phyloP scores from a whole-genome alignment of 208 protist genomes.

The Trypanosoma vivax region DNA sequence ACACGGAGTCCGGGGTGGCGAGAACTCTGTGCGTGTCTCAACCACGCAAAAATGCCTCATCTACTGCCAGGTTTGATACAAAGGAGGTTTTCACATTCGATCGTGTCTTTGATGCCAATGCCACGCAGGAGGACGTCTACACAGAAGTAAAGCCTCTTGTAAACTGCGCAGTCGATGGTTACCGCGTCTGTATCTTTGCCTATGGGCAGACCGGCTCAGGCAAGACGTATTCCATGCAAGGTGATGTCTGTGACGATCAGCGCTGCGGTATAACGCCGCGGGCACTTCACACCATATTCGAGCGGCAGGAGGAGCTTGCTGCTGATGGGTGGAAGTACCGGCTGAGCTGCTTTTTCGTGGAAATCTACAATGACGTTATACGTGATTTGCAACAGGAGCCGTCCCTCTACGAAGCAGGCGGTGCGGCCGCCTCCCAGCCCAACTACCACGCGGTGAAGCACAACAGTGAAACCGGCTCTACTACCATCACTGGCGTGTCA shows the following conservation, averaged over 20 bases:
- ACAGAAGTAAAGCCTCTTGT: slow-evolving; percentile 85
- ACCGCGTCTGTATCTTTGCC: slow-evolving; percentile 87
- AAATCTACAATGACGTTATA: slow-evolving; percentile 91
- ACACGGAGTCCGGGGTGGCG: background rate
- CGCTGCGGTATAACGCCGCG: slow-evolving; percentile 77
- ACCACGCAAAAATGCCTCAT: slow-evolving; percentile 22
- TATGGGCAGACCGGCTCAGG: slow-evolving; percentile 91
- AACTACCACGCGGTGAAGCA: slow-evolving; percentile 74
- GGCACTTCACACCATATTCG: slow-evolving; percentile 68
- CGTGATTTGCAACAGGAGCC: slow-evolving; percentile 76
- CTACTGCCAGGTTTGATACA: slow-evolving; percentile 20
- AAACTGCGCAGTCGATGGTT: slow-evolving; percentile 87
- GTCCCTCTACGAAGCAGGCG: slow-evolving; percentile 51
- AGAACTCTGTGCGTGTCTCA: slow-evolving; percentile 15
- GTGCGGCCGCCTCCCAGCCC: slow-evolving; percentile 15
- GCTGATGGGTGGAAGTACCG: slow-evolving; percentile 76
- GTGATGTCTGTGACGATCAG: slow-evolving; percentile 29
- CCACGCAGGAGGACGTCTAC: slow-evolving; percentile 73
- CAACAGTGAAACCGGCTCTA: slow-evolving; percentile 29
- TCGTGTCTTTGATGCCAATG: slow-evolving; percentile 24
- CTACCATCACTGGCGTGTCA: slow-evolving; percentile 56
- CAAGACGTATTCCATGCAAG: slow-evolving; percentile 91
- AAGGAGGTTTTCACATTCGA: slow-evolving; percentile 26
- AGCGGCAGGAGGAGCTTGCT: slow-evolving; percentile 42
- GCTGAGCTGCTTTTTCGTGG: slow-evolving; percentile 73